Percentiles rank a stretch among this genome's conserved stretches.
These are phyloP conservation scores for Yarrowia sp. DNA, from an alignment of 805 yeast species.

Conservation along the genomic window DNA sequence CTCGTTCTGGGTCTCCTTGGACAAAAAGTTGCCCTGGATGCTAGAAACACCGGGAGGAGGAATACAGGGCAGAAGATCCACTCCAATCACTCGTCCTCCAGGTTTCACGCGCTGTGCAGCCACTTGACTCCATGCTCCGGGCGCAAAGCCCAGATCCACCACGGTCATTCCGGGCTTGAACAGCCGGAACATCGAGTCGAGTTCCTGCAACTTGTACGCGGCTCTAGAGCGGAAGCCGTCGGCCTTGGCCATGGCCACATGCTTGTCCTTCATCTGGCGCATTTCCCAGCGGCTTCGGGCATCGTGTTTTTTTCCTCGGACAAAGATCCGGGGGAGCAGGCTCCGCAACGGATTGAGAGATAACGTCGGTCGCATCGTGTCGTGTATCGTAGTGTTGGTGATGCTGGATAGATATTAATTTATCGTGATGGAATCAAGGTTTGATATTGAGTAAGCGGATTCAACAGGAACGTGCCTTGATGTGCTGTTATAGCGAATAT, in stretches of 20 bases:
- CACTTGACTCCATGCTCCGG: slow-evolving; percentile 94
- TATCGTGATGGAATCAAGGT: too few relatives aligned
- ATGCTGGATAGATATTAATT: neutral
- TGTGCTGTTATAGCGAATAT: too few relatives aligned
- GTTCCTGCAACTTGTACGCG: slow-evolving; percentile 79
- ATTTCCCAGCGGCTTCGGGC: slow-evolving; percentile 73
- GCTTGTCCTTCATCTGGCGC: slow-evolving; percentile 65
- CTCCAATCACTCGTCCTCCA: slow-evolving; percentile 65
- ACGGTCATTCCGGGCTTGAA: slow-evolving; percentile 59
- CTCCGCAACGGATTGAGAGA: neutral
- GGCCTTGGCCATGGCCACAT: slow-evolving; percentile 62
- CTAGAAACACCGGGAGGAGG: slow-evolving; percentile 81
- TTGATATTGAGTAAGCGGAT: too few relatives aligned
- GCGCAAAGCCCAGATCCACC: slow-evolving; percentile 85
- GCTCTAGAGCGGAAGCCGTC: slow-evolving; percentile 77
- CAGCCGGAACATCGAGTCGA: slow-evolving; percentile 61
- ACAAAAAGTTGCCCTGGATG: slow-evolving; percentile 84
- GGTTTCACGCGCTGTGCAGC: slow-evolving; percentile 55
- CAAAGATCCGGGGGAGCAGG: neutral
- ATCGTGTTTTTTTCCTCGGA: slow-evolving; percentile 21
- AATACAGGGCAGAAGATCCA: slow-evolving; percentile 71
- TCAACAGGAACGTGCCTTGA: too few relatives aligned
- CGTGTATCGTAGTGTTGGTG: neutral
- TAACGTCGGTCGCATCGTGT: neutral
- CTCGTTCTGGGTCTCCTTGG: slow-evolving; percentile 43